A percentile compares a stretch with the other conserved stretches of the same genome.
Conservation (phyloP, 768 basidiomycete genomes). For the Gloeostereum incarnatum region DNA sequence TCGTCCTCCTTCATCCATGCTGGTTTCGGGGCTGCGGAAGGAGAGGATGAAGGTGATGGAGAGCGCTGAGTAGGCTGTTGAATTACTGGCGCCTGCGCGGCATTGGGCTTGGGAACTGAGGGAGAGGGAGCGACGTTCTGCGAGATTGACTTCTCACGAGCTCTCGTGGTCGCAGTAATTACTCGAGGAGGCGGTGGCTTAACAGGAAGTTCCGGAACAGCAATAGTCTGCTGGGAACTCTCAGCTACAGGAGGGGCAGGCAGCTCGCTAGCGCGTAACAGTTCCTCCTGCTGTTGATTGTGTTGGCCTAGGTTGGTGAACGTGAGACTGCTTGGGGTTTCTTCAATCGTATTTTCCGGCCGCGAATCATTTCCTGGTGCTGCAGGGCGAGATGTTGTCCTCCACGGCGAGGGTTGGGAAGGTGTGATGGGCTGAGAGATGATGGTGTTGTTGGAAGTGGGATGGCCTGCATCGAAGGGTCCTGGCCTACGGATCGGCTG, state of each 20-base stretch:
- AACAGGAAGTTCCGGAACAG: conserved; percentile 7
- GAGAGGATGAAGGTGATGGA: conserved; percentile 14
- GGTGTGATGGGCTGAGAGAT: no score
- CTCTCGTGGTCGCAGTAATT: conserved; percentile 13
- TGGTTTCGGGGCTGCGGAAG: conserved; percentile 29
- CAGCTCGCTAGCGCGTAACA: conserved; percentile 17
- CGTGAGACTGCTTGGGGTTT: conserved; percentile 42
- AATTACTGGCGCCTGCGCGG: conserved; percentile 9
- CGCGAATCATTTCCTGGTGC: conserved; percentile 25
- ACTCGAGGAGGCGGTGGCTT: conserved; percentile 8
- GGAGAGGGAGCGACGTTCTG: conserved; percentile 7
- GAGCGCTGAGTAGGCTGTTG: conserved; percentile 9
- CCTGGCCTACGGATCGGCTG: conserved; percentile 21
- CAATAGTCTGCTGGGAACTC: conserved; percentile 1
- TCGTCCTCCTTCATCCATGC: conserved; percentile 70
- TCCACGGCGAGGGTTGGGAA: no score
- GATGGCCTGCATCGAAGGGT: conserved; percentile 34
- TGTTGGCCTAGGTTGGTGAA: conserved; percentile 52
- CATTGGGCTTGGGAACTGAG: conserved; percentile 9
- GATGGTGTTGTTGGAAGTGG: conserved; percentile 28
- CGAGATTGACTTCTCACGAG: conserved; percentile 7
- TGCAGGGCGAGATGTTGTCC: conserved; percentile 15
- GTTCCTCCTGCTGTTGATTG: conserved; percentile 39
- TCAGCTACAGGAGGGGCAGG: conserved; percentile 8
- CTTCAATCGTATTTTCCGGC: conserved; percentile 4